Conservation (phyloP, 345 rosid genomes). For the Brassica napus region DNA sequence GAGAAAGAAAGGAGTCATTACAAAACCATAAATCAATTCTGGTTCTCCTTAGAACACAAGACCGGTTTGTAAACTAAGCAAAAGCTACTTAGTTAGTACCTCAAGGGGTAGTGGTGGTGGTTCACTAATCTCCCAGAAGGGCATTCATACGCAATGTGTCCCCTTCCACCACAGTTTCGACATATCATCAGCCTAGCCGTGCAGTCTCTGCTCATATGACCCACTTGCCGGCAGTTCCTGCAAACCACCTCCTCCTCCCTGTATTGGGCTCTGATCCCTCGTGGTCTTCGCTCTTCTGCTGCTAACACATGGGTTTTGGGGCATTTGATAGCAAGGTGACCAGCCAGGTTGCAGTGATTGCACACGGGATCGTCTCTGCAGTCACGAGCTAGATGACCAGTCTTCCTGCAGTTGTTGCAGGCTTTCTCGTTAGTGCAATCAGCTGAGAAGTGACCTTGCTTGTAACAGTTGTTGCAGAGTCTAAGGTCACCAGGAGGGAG, state of each 20-base stretch:
- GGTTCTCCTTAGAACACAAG: not conserved
- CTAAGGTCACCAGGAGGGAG: slow-evolving; percentile 81
- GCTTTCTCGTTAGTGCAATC: slow-evolving; percentile 91
- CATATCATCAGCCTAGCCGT: slow-evolving; percentile 71
- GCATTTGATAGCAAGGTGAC: slow-evolving; percentile 73
- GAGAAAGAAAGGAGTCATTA: not conserved
- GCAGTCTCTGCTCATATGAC: slow-evolving; percentile 89
- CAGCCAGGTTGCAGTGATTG: slow-evolving; percentile 64
- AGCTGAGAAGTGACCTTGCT: slow-evolving; percentile 81
- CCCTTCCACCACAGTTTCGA: slow-evolving; percentile 87
- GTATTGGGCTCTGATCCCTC: slow-evolving; percentile 43
- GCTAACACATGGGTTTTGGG: slow-evolving; percentile 48
- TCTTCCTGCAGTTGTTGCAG: slow-evolving; percentile 84
- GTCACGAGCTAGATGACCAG: slow-evolving; percentile 85
- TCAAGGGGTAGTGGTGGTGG: not conserved
- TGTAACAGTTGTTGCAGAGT: slow-evolving; percentile 86
- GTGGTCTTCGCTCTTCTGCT: slow-evolving; percentile 56
- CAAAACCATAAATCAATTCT: not conserved
- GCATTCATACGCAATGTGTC: slow-evolving; percentile 76
- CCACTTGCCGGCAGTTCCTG: slow-evolving; percentile 74
- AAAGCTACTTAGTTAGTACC: not conserved
- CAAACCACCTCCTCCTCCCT: slow-evolving; percentile 64
- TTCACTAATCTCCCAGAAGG: slow-evolving; percentile 56
- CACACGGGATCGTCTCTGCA: slow-evolving; percentile 73
- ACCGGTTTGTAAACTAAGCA: not conserved